These are phyloP conservation scores for Rhynchosporium agropyri DNA, from an alignment of 2,329 filamentous ascomycete genomes.

Conservation along the genomic window DNA sequence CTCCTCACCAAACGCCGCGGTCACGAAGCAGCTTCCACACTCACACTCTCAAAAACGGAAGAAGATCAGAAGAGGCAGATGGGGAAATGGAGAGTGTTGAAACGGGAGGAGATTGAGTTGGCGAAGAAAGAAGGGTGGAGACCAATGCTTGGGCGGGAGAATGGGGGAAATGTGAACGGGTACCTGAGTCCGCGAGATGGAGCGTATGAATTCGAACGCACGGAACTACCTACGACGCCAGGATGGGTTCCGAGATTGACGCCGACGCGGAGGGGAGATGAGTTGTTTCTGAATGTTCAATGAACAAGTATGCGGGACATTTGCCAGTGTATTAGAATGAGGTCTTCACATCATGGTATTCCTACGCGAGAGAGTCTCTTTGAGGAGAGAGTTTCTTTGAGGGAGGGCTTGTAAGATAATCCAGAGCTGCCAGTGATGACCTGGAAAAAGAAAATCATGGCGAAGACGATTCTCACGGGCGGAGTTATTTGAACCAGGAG, in stretches of 20 bases:
- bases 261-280: constrained; percentile 66
- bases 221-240: constrained; percentile 51
- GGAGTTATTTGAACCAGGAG: too few relatives aligned
- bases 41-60: constrained; percentile 37
- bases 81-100: constrained; percentile 37
- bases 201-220: constrained; percentile 27
- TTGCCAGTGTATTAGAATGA: background rate
- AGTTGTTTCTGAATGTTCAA: constrained; percentile 62
- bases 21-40: constrained; percentile 51
- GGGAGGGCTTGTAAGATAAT: background rate
- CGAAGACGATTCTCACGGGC: too few relatives aligned
- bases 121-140: constrained; percentile 38
- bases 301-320: constrained; percentile 36
- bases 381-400: background rate
- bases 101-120: constrained; percentile 30
- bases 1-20: constrained; percentile 58
- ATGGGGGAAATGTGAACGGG: background rate
- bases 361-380: too few relatives aligned
- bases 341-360: too few relatives aligned
- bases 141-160: constrained; percentile 29
- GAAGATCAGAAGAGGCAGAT: constrained; percentile 33
- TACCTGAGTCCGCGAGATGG: constrained; percentile 10
- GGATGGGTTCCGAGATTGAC: constrained; percentile 68
- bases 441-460: background rate
- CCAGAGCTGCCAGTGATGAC: background rate